Percentiles rank a stretch among this genome's conserved stretches.
Evolutionary conservation across 2,329 filamentous ascomycete genomes (phyloP).

Genomic region (Colletotrichum kahawae): DNA sequence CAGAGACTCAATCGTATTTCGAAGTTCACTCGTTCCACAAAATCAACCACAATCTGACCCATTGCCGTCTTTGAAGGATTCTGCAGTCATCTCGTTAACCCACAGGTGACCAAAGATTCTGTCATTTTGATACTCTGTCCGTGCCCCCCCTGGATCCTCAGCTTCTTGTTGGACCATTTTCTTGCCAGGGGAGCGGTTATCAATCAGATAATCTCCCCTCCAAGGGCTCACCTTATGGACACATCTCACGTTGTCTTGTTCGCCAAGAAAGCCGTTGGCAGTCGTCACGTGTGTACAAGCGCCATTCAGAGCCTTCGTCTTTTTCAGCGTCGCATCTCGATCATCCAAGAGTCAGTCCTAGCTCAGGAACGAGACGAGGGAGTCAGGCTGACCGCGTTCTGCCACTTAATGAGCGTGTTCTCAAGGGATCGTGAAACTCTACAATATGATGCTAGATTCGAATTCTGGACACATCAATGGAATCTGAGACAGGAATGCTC

Average conservation of each 20-base stretch:
- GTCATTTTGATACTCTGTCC: background rate
- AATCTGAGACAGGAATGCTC: constrained; percentile 5
- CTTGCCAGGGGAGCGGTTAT: background rate
- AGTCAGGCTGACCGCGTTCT: background rate
- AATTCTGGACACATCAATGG: background rate
- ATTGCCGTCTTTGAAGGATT: background rate
- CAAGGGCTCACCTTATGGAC: background rate
- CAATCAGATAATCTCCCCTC: constrained; percentile 12
- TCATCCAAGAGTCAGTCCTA: background rate
- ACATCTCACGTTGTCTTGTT: background rate
- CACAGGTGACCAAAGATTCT: background rate
- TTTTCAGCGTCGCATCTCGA: background rate
- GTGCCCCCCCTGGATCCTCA: background rate
- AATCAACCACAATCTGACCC: background rate
- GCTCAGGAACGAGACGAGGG: background rate
- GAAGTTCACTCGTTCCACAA: background rate
- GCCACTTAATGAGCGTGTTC: background rate
- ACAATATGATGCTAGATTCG: background rate
- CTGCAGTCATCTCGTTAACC: background rate
- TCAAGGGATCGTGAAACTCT: background rate
- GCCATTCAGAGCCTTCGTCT: background rate
- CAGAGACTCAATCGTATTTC: background rate
- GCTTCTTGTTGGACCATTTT: background rate
- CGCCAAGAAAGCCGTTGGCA: background rate
- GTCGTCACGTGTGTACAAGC: background rate